Conservation (phyloP, 306 rosid genomes). For the Cicer judaicum region DNA sequence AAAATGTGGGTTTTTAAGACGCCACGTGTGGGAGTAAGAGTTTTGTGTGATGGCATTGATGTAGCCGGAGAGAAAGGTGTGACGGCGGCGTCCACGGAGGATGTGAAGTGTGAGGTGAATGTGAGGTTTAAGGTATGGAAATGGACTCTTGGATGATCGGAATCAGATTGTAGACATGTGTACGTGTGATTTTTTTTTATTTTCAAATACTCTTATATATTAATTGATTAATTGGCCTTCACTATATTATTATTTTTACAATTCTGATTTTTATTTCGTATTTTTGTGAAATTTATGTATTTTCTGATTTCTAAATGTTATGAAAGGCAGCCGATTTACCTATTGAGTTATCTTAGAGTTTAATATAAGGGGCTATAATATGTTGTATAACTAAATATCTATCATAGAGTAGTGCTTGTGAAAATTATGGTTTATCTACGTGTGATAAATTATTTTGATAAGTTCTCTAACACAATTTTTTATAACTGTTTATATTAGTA, state of each 20-base stretch:
- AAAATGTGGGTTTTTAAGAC: conserved; percentile 64
- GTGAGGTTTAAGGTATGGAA: conserved; percentile 90
- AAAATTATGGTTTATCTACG: too few relatives aligned
- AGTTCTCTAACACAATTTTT: too few relatives aligned
- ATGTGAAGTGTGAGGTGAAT: conserved; percentile 68
- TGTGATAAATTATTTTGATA: too few relatives aligned
- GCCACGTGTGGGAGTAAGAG: conserved; percentile 68
- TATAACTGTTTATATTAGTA: too few relatives aligned
- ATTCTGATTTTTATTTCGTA: conserved; percentile 14
- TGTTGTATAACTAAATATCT: too few relatives aligned
- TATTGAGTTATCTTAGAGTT: too few relatives aligned
- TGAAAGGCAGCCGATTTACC: too few relatives aligned
- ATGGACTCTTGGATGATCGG: conserved; percentile 72
- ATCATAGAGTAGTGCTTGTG: too few relatives aligned
- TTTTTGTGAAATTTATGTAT: conserved; percentile 19
- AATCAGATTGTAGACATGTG: not conserved
- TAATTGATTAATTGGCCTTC: not conserved
- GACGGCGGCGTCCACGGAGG: conserved; percentile 60
- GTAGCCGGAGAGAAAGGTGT: conserved; percentile 63
- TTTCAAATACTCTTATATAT: not conserved
- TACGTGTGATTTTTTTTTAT: conserved; percentile 13
- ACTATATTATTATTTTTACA: not conserved
- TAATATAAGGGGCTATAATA: too few relatives aligned
- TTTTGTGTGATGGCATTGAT: conserved; percentile 65
- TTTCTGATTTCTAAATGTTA: too few relatives aligned